A percentile compares a stretch with the other conserved stretches of the same genome.
Conservation (phyloP, 495 filamentous ascomycete species). For the Sporormia fimetaria region DNA sequence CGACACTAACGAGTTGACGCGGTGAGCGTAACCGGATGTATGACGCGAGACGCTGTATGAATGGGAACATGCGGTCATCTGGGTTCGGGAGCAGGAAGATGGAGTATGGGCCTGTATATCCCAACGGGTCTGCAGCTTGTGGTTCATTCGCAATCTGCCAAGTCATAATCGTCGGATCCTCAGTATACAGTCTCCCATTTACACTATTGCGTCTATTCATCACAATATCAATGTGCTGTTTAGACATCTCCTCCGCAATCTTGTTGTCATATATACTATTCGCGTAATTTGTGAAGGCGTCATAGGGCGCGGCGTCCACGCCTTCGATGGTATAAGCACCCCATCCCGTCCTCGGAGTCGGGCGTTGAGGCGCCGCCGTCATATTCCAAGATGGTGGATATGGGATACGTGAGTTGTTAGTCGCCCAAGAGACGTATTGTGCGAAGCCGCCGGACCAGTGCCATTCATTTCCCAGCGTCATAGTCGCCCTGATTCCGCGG, state of each 20-base stretch:
- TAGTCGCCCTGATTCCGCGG: constrained; percentile 25
- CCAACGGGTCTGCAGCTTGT: constrained; percentile 11
- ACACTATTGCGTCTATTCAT: constrained; percentile 22
- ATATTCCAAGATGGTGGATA: constrained; percentile 26
- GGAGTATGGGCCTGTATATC: constrained; percentile 19
- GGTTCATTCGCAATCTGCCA: constrained; percentile 30
- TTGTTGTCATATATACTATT: constrained; percentile 22
- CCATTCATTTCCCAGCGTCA: constrained; percentile 25
- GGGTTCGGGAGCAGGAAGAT: constrained; percentile 17
- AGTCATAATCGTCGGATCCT: constrained; percentile 28
- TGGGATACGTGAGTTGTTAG: constrained; percentile 14
- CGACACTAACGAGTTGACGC: constrained; percentile 24
- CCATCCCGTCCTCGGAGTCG: constrained; percentile 17
- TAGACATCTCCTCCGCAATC: constrained; percentile 20
- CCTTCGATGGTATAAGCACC: constrained; percentile 18
- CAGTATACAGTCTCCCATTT: constrained; percentile 23
- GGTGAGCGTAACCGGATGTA: constrained; percentile 22
- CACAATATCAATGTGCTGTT: constrained; percentile 24
- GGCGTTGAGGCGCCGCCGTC: constrained; percentile 18
- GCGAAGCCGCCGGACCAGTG: constrained; percentile 27
- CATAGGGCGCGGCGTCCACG: constrained; percentile 8
- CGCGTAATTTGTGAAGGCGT: constrained; percentile 17
- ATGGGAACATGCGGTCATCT: constrained; percentile 21
- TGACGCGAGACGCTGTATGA: constrained; percentile 19
- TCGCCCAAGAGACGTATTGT: constrained; percentile 24